Evolutionary conservation across 1,284 basidiomycete species (phyloP).

Genomic region (Tilletia indica): DNA sequence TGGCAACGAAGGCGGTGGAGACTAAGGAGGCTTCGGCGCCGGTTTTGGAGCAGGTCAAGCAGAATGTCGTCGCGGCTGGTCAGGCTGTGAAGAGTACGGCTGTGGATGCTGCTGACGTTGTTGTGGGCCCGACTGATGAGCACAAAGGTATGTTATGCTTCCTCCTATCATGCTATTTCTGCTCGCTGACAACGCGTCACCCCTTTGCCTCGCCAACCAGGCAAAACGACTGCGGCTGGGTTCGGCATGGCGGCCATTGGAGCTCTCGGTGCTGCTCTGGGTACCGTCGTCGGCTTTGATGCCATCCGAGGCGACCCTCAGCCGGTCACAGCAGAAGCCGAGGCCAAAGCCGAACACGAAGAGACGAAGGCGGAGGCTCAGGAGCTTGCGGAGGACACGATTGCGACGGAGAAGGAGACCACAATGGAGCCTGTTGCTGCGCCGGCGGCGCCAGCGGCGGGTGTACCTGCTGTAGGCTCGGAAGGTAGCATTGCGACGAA

Average conservation of each 20-base stretch:
- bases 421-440: background rate
- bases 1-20: background rate
- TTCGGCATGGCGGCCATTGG: background rate
- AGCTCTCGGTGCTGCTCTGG: background rate
- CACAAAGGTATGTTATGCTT: background rate
- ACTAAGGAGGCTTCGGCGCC: background rate
- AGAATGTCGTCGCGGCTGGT: background rate
- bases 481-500: too few relatives aligned
- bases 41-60: background rate
- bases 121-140: background rate
- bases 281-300: conserved; percentile 13
- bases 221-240: background rate
- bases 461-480: too few relatives aligned
- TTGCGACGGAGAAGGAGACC: background rate
- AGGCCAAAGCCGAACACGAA: background rate
- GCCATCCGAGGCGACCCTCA: background rate
- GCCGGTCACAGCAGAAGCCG: background rate
- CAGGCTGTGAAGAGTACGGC: background rate
- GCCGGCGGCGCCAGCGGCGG: too few relatives aligned
- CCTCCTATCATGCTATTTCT: background rate
- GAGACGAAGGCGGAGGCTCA: background rate
- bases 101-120: background rate
- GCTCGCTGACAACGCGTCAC: background rate
- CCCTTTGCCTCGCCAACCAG: background rate
- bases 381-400: background rate